Base-by-base conservation (phyloP, 257 asterid species). In the Nicotiana tabacum region DNA sequence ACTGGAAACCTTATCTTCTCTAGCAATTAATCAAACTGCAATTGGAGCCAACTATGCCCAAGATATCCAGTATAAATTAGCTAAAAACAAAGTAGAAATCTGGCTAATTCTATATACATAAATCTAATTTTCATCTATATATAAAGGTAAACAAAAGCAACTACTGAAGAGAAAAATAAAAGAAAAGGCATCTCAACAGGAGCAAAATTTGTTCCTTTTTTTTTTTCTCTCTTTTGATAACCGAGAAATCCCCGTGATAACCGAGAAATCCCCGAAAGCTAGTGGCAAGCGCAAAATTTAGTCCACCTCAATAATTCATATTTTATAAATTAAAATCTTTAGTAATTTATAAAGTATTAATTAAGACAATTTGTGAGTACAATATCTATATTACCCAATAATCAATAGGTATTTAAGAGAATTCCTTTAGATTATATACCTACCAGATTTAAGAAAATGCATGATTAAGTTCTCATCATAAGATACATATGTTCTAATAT, bases 1-100 rank as follows among this genome's bases (percentile, higher is more conserved):
- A 37, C 74, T 60, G 53, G 46, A 87, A 84, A 66, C 60, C 69
- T 72, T 87, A 56, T 83, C 51, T 86, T 51, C n/a, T 69, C 57
- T 29, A 1, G 17, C 70, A 81, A 33, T 77, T 2, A 13, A 83
- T 33, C 18, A 53, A 37, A 48, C 15, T 53, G 1, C 62, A 74
- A 74, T 13, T 46, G 80, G 62, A 74, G 62, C 62, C 15, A 27
- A 74, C 11, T 39, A 48, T 48, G 61, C 3, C 39, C 51, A 68
- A 66, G 24, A 67, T 35, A 67, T 67, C 27, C 37, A 51, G 27
- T 51, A 29, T 15, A 51, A 29, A 48, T 8, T 27, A 51, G 64
- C 39, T 48, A 48, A 27, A 76, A 51, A 48, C 21, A 27, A 51
- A 48, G 16, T 51, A 51, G 13, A 51, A 46, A 46, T 76, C 21